Evolutionary conservation across 805 yeast species (phyloP).

Genomic region (Suhomyces faveliae): DNA sequence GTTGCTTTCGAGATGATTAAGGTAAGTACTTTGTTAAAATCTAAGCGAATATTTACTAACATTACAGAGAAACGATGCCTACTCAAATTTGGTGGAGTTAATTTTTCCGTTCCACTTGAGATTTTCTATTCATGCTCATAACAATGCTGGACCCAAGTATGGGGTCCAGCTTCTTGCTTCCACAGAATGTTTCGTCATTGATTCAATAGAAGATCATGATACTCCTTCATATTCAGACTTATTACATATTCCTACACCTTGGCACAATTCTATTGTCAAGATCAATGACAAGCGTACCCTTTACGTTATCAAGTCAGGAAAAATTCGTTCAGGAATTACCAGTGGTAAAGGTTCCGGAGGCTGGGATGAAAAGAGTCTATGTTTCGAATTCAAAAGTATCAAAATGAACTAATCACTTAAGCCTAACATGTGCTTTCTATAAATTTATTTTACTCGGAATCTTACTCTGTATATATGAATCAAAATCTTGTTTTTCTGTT

Average conservation of each 20-base stretch:
- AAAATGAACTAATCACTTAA: background rate
- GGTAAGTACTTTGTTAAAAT: conserved; percentile 8
- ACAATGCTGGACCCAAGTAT: conserved; percentile 57
- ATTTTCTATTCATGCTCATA: conserved; percentile 61
- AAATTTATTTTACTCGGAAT: background rate
- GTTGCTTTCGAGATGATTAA: conserved; percentile 66
- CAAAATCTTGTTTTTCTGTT: background rate
- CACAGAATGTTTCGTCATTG: conserved; percentile 45
- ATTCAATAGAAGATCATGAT: conserved; percentile 39
- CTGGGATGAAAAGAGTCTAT: conserved; percentile 20
- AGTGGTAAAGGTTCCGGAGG: conserved; percentile 19
- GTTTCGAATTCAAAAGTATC: conserved; percentile 9
- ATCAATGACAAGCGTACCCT: conserved; percentile 33
- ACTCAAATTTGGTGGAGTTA: conserved; percentile 59
- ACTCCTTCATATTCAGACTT: conserved; percentile 48
- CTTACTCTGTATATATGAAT: background rate
- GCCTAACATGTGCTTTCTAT: background rate
- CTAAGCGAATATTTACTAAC: conserved; percentile 4
- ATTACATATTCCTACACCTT: conserved; percentile 64
- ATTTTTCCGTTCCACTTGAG: conserved; percentile 59
- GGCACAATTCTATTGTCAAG: conserved; percentile 57
- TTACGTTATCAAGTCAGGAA: conserved; percentile 24
- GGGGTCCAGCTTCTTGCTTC: conserved; percentile 50
- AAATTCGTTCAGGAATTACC: conserved; percentile 6
- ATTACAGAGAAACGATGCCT: conserved; percentile 53